phyloP scores from a whole-genome alignment of 2,329 filamentous ascomycete species.

The Trichophyton mentagrophytes region DNA sequence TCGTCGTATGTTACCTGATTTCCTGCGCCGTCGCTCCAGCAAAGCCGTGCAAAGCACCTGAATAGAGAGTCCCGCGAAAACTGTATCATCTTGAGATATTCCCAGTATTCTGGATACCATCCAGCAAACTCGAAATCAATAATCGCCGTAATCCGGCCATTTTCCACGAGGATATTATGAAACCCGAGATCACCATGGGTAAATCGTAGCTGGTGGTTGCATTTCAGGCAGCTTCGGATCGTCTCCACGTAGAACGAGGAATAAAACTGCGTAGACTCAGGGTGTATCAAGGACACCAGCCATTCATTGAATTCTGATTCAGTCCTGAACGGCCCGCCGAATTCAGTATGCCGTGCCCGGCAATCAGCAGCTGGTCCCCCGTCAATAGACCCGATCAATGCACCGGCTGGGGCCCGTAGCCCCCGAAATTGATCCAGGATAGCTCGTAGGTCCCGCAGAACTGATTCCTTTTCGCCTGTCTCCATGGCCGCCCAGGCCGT shows the following conservation, averaged over 20 bases:
- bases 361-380: conserved; percentile 15
- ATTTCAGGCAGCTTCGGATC: conserved; percentile 7
- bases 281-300: conserved; percentile 12
- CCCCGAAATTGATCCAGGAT: conserved; percentile 18
- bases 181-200: conserved; percentile 21
- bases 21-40: conserved; percentile 10
- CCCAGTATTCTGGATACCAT: conserved; percentile 30
- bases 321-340: conserved; percentile 19
- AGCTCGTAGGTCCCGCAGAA: conserved; percentile 13
- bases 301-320: conserved; percentile 18
- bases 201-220: conserved; percentile 16
- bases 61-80: conserved; percentile 10
- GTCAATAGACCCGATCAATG: conserved; percentile 9
- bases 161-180: conserved; percentile 19
- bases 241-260: conserved; percentile 10
- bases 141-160: conserved; percentile 14
- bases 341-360: conserved; percentile 12
- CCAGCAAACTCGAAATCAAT: conserved; percentile 30
- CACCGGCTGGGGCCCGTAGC: conserved; percentile 14
- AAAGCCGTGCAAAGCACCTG: conserved; percentile 11
- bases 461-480: conserved; percentile 12
- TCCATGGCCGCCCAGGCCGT: conserved; percentile 14
- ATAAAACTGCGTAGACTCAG: conserved; percentile 12
- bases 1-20: conserved; percentile 8
- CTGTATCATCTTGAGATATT: conserved; percentile 20